Percentiles rank a stretch among this genome's conserved stretches.
Evolutionary conservation across 768 basidiomycete species (phyloP).

Genomic region (Psilocybe cubensis): DNA sequence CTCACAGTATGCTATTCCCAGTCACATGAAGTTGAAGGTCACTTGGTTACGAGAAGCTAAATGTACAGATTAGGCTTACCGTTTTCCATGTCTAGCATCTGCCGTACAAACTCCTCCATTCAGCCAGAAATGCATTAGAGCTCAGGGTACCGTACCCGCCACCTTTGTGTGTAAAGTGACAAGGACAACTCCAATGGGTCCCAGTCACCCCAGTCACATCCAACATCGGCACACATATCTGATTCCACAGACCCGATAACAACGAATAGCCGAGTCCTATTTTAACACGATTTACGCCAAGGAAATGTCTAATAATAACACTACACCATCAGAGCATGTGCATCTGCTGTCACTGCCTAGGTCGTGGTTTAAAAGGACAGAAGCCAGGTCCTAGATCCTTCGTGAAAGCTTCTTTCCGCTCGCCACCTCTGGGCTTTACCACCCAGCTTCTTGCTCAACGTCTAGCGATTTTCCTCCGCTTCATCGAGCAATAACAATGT

Average conservation of each 20-base stretch:
- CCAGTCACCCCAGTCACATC: too few relatives aligned
- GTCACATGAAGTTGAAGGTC: too few relatives aligned
- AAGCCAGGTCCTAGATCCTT: not conserved
- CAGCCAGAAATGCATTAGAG: too few relatives aligned
- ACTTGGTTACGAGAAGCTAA: too few relatives aligned
- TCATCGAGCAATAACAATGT: slow-evolving; percentile 17
- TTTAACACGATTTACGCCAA: not conserved
- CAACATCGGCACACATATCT: too few relatives aligned
- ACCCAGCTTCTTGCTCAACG: not conserved
- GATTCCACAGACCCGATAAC: not conserved
- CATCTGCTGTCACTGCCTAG: slow-evolving; percentile 7
- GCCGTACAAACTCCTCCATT: too few relatives aligned
- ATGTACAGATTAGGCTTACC: too few relatives aligned
- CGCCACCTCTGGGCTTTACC: slow-evolving; percentile 1
- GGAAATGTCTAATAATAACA: slow-evolving; percentile 7
- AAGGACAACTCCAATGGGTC: too few relatives aligned
- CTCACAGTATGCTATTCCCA: too few relatives aligned
- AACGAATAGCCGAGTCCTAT: not conserved
- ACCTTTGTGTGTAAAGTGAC: too few relatives aligned
- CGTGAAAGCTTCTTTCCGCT: slow-evolving; percentile 14
- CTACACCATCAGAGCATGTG: slow-evolving; percentile 6
- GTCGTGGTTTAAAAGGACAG: slow-evolving; percentile 7
- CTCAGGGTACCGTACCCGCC: too few relatives aligned
- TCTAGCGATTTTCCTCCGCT: not conserved
- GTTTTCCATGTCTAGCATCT: too few relatives aligned